Percentiles rank a stretch among this genome's conserved stretches.
These are phyloP conservation scores for Abrus pulchellus DNA, from an alignment of 306 rosid genomes.

Conservation along the genomic window DNA sequence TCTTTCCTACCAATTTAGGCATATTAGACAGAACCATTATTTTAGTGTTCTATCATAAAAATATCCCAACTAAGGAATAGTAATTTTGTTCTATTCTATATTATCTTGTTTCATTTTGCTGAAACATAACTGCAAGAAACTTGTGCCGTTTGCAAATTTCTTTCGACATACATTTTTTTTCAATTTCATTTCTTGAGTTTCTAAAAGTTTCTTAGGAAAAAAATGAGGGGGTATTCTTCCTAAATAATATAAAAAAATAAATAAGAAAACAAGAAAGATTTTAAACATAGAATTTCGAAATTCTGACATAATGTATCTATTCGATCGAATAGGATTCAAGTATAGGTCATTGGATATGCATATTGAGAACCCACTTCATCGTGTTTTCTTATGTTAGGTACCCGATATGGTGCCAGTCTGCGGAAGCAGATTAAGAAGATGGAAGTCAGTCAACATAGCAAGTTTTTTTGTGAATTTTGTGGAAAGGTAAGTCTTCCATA, in stretches of 20 bases:
- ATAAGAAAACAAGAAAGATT: too few species aligned
- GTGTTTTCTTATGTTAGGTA: slow-evolving; percentile 57
- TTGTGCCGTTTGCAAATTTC: neutral
- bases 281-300: too few species aligned
- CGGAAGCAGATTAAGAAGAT: slow-evolving; percentile 92
- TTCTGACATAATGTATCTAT: too few species aligned
- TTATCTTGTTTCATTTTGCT: neutral
- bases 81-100: neutral
- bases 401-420: slow-evolving; percentile 86
- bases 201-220: too few species aligned
- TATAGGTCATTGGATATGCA: neutral
- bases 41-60: neutral
- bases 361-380: slow-evolving; percentile 2
- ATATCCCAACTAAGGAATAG: neutral
- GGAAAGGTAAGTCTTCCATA: slow-evolving; percentile 67
- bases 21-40: neutral
- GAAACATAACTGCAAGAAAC: neutral
- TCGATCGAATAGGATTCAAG: neutral
- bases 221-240: too few species aligned
- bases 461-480: slow-evolving; percentile 82
- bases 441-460: slow-evolving; percentile 92
- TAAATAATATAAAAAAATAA: too few species aligned
- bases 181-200: too few species aligned
- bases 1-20: neutral
- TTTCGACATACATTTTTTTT: too few species aligned